phyloP scores from a whole-genome alignment of 2,329 filamentous ascomycete genomes.

The Fusarium sp. region DNA sequence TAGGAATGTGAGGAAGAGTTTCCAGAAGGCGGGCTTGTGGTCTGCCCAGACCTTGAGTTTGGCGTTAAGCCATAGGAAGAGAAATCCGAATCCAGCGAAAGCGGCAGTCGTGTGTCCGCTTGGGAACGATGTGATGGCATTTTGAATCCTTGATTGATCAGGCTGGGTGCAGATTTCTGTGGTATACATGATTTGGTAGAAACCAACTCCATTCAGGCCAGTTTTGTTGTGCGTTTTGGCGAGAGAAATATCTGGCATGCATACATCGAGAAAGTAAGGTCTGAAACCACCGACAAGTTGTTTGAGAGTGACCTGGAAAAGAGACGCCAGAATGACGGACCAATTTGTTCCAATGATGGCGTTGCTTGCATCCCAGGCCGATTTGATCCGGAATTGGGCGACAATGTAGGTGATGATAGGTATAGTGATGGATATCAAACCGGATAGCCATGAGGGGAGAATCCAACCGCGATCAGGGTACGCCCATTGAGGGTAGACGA shows the following conservation, averaged over 20 bases:
- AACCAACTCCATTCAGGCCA: slow-evolving; percentile 61
- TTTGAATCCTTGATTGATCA: slow-evolving; percentile 66
- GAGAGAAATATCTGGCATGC: slow-evolving; percentile 66
- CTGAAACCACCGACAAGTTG: slow-evolving; percentile 73
- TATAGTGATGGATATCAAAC: slow-evolving; percentile 66
- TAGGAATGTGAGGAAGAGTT: slow-evolving; percentile 66
- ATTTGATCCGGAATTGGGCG: slow-evolving; percentile 68
- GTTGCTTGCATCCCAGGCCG: slow-evolving; percentile 71
- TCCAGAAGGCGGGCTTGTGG: slow-evolving; percentile 76
- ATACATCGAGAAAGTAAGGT: slow-evolving; percentile 73
- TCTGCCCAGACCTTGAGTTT: slow-evolving; percentile 78
- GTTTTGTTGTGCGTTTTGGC: slow-evolving; percentile 55
- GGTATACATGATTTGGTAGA: slow-evolving; percentile 71
- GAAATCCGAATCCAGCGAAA: slow-evolving; percentile 72
- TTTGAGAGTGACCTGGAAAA: slow-evolving; percentile 76
- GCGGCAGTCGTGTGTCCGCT: slow-evolving; percentile 75
- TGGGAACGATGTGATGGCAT: slow-evolving; percentile 73
- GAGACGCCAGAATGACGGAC: slow-evolving; percentile 66
- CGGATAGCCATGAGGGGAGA: slow-evolving; percentile 69
- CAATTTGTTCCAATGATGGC: slow-evolving; percentile 71
- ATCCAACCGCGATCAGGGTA: slow-evolving; percentile 74
- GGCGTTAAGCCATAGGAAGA: slow-evolving; percentile 76
- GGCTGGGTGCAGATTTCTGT: slow-evolving; percentile 69
- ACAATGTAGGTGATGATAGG: slow-evolving; percentile 68
- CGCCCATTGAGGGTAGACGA: slow-evolving; percentile 72